These are phyloP conservation scores for Rhodomyrtus psidioides DNA, from an alignment of 441 rosid species.

Conservation along the genomic window DNA sequence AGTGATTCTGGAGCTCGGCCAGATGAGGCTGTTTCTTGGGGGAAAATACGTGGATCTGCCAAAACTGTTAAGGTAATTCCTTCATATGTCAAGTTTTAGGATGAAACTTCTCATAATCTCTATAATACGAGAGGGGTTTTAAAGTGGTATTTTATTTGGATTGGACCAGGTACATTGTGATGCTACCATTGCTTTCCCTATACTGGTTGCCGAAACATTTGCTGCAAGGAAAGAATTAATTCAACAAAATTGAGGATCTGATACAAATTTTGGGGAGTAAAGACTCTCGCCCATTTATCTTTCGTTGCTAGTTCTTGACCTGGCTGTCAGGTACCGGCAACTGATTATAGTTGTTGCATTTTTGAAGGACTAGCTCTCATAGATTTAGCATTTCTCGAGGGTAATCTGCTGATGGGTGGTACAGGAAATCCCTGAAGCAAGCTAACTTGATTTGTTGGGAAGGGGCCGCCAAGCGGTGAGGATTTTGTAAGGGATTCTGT, in stretches of 20 bases:
- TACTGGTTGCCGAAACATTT: slow-evolving; percentile 88
- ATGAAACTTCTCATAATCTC: background rate
- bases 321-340: background rate
- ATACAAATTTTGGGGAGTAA: background rate
- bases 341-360: background rate
- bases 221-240: slow-evolving; percentile 38
- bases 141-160: background rate
- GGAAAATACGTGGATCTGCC: slow-evolving; percentile 77
- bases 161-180: slow-evolving; percentile 75
- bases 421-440: background rate
- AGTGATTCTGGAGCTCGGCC: slow-evolving; percentile 96
- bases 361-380: background rate
- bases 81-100: background rate
- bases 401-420: background rate
- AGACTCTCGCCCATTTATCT: background rate
- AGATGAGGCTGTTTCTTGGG: slow-evolving; percentile 97
- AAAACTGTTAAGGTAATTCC: slow-evolving; percentile 62
- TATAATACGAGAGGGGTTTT: background rate
- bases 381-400: background rate
- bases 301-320: background rate
- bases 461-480: background rate
- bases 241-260: slow-evolving; percentile 3
- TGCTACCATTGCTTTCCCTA: slow-evolving; percentile 89
- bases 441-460: background rate
- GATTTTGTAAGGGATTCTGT: background rate